These are phyloP conservation scores for Taphrina communis DNA, from an alignment of 1,139 yeast species.

Conservation along the genomic window DNA sequence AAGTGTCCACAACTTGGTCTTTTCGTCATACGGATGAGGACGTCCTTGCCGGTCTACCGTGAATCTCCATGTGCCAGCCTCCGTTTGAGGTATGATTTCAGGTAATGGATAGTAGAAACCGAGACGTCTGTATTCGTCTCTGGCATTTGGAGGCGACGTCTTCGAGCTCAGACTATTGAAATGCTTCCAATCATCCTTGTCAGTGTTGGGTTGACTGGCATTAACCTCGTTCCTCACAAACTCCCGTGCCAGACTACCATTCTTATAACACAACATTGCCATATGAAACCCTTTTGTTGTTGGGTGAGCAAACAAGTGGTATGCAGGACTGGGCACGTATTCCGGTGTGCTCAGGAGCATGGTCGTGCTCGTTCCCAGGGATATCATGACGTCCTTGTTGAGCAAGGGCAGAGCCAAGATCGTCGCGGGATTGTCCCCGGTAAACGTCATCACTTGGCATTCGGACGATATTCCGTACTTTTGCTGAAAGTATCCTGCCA, in stretches of 20 bases:
- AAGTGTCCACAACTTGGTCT: slow-evolving; percentile 52
- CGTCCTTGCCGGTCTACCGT: slow-evolving; percentile 47
- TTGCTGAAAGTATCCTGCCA: slow-evolving; percentile 64
- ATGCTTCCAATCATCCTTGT: slow-evolving; percentile 61
- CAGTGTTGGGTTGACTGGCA: slow-evolving; percentile 49
- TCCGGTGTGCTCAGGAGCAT: slow-evolving; percentile 78
- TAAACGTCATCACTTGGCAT: slow-evolving; percentile 71
- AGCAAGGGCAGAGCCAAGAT: slow-evolving; percentile 78
- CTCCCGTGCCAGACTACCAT: slow-evolving; percentile 88
- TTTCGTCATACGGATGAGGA: slow-evolving; percentile 7
- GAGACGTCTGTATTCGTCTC: slow-evolving; percentile 51
- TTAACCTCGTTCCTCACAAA: slow-evolving; percentile 70
- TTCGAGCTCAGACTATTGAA: slow-evolving; percentile 59
- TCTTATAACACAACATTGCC: slow-evolving; percentile 96
- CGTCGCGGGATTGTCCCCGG: slow-evolving; percentile 92
- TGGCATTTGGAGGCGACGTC: slow-evolving; percentile 51
- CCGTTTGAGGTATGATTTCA: slow-evolving; percentile 84
- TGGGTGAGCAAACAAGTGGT: slow-evolving; percentile 87
- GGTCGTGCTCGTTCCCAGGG: slow-evolving; percentile 90
- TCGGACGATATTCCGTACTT: slow-evolving; percentile 62
- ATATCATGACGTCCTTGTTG: slow-evolving; percentile 71
- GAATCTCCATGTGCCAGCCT: slow-evolving; percentile 49
- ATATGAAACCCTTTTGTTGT: slow-evolving; percentile 75
- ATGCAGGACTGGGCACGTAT: slow-evolving; percentile 78
- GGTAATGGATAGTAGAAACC: slow-evolving; percentile 88